Evolutionary conservation across 768 basidiomycete genomes (phyloP), one percentile per base, ranked within the genome.

Genomic region (Royoungia palumana): DNA sequence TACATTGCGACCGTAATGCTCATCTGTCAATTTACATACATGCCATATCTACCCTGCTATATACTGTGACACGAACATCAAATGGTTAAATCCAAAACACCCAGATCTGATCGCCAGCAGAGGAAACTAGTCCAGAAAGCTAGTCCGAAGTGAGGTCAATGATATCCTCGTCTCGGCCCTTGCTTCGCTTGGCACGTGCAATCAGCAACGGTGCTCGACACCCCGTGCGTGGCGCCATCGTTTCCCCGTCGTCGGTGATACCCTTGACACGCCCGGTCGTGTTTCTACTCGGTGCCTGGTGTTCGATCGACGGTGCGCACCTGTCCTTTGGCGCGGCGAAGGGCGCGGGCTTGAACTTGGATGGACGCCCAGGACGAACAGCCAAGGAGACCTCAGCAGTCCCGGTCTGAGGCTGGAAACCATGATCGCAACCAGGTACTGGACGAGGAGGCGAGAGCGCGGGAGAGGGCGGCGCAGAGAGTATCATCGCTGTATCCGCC

Each of bases 61-160:
- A n/a, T n/a, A n/a, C n/a, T n/a, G n/a, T 25, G 24, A 25, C 24
- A 25, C 24, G 24, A 25, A 25, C 8, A n/a, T n/a, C n/a, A n/a
- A n/a, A n/a, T n/a, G n/a, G n/a, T n/a, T n/a, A n/a, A n/a, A n/a
- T n/a, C n/a, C n/a, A n/a, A n/a, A n/a, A n/a, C n/a, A n/a, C n/a
- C n/a, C n/a, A n/a, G 24, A 25, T 25, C 24, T 25, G 8, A 25
- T 25, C n/a, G n/a, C n/a, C n/a, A n/a, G n/a, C 8, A 25, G 24
- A 25, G 4, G 24, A 25, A 25, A 25, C n/a, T n/a, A 8, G 24
- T 25, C 8, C 6, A 28, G 11, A 28, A 32, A 44, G 20, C 44
- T 62, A 62, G 35, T 59, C 56, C 16, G 55, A 75, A 6, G 74
- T 75, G 14, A 75, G 59, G 64, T 75, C 74, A 25, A 75, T 75